These are phyloP conservation scores for Crataegus laevigata DNA, from an alignment of 306 rosid genomes.

Conservation along the genomic window DNA sequence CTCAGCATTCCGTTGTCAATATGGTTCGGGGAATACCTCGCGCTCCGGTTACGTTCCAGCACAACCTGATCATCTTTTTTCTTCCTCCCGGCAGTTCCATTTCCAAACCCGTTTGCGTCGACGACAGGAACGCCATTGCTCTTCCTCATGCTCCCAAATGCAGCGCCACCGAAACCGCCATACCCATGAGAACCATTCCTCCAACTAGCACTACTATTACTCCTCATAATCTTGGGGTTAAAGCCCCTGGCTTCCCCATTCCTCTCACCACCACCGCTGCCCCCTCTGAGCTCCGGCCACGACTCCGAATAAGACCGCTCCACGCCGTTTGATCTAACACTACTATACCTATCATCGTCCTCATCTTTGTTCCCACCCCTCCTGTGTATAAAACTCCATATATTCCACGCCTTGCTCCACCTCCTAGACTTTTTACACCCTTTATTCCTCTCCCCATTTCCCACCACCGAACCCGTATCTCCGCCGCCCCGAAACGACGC, in stretches of 20 bases:
- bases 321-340: slow-evolving; percentile 50
- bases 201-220: slow-evolving; percentile 95
- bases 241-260: slow-evolving; percentile 52
- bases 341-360: slow-evolving; percentile 58
- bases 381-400: slow-evolving; percentile 74
- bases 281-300: slow-evolving; percentile 70
- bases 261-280: slow-evolving; percentile 27
- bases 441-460: slow-evolving; percentile 45
- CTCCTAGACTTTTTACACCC: slow-evolving; percentile 63
- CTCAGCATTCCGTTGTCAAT: slow-evolving; percentile 66
- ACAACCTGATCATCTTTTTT: slow-evolving; percentile 68
- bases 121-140: slow-evolving; percentile 25
- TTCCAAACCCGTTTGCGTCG: slow-evolving; percentile 18
- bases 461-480: slow-evolving; percentile 43
- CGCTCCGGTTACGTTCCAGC: slow-evolving; percentile 81
- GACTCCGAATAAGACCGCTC: slow-evolving; percentile 83
- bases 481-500: slow-evolving; percentile 26
- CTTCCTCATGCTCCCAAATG: slow-evolving; percentile 57
- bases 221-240: slow-evolving; percentile 56
- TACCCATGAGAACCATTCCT: slow-evolving; percentile 47
- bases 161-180: slow-evolving; percentile 28
- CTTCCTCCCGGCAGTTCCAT: slow-evolving; percentile 29
- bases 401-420: slow-evolving; percentile 89
- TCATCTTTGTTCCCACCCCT: slow-evolving; percentile 61
- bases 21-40: slow-evolving; percentile 66